Conservation (phyloP, 768 basidiomycete species). For the Galerina sulciceps region DNA sequence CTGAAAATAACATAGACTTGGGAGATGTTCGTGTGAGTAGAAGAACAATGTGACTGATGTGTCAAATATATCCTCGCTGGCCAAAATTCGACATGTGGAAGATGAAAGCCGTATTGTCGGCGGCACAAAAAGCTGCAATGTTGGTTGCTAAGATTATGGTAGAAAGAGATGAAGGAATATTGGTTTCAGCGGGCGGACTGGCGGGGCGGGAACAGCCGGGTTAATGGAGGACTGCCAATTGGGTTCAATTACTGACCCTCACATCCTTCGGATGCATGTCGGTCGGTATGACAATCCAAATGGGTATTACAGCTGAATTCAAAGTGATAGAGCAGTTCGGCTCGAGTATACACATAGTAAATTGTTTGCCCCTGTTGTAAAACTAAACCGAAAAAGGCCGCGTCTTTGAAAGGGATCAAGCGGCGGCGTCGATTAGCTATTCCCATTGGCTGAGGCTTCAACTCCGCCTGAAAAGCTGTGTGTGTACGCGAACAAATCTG, state of each 20-base stretch:
- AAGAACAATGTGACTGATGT: constrained; percentile 18
- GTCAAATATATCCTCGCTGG: constrained; percentile 16
- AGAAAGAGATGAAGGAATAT: not conserved
- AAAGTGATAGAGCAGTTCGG: too few relatives aligned
- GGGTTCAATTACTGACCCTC: constrained; percentile 7
- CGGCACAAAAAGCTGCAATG: constrained; percentile 4
- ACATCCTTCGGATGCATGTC: constrained; percentile 18
- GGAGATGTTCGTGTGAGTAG: constrained; percentile 8
- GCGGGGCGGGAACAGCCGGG: constrained; percentile 5
- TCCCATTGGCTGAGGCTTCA: too few relatives aligned
- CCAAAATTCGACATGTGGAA: constrained; percentile 1
- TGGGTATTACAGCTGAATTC: too few relatives aligned
- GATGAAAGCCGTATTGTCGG: constrained; percentile 11
- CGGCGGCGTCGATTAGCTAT: too few relatives aligned
- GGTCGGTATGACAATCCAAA: constrained; percentile 33
- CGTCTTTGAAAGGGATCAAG: too few relatives aligned
- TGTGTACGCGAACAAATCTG: too few relatives aligned
- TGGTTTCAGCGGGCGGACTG: constrained; percentile 2
- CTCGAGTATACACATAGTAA: too few relatives aligned
- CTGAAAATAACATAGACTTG: constrained; percentile 1
- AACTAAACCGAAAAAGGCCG: too few relatives aligned
- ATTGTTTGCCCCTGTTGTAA: too few relatives aligned
- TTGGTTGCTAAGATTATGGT: constrained; percentile 2
- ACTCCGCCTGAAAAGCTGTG: too few relatives aligned
- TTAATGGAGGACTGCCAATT: constrained; percentile 2